Conservation (phyloP, 192 early-diverging fungal species). For the Chytriomyces sp. region DNA sequence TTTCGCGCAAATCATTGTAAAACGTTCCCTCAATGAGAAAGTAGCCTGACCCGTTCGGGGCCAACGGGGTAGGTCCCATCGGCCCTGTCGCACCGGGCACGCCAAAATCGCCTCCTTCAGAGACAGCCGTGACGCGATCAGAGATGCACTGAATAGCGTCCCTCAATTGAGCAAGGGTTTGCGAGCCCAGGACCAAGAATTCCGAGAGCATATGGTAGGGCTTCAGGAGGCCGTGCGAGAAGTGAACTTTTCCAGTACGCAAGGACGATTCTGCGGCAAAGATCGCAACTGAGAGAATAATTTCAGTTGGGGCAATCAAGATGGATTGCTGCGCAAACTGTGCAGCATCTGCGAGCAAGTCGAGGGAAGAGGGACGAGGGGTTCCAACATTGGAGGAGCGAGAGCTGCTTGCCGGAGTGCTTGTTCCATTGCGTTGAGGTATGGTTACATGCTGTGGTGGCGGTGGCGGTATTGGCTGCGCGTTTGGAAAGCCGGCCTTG, state of each 20-base stretch:
- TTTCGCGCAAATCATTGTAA: conserved; percentile 70
- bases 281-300: conserved; percentile 37
- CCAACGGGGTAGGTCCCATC: conserved; percentile 53
- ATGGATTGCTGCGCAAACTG: no score
- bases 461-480: no score
- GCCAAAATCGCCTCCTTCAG: background rate
- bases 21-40: conserved; percentile 78
- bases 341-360: no score
- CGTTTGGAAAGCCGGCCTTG: no score
- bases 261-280: background rate
- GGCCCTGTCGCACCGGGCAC: conserved; percentile 7
- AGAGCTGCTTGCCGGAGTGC: no score
- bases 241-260: background rate
- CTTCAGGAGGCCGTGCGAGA: background rate
- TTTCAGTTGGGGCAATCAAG: background rate
- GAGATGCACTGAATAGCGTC: background rate
- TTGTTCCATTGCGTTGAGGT: no score
- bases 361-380: no score
- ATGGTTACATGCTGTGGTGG: no score
- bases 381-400: no score
- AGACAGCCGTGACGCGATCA: background rate
- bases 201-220: conserved; percentile 73
- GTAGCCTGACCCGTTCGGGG: conserved; percentile 66
- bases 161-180: background rate
- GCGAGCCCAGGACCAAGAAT: conserved; percentile 52